Evolutionary conservation across 164 flowering plant genomes (phyloP), one percentile per base, ranked within the genome.

Genomic region (Chimonanthus salicifolius): DNA sequence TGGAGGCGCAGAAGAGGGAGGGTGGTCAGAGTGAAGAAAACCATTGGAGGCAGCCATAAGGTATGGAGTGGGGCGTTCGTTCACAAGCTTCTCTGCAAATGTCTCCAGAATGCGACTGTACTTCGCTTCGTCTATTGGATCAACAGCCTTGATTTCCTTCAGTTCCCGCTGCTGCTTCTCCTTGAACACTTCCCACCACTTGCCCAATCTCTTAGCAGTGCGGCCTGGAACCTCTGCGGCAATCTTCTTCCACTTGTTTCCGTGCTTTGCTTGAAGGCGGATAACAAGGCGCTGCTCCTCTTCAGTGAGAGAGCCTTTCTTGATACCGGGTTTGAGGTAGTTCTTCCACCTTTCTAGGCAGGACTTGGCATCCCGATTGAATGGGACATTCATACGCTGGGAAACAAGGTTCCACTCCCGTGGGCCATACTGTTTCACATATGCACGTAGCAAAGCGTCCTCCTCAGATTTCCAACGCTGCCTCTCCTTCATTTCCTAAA

Each of bases 141-240:
- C 89, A 16, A 79, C 63, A 76, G 80, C 85, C 48, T 69, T 75
- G 45, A 67, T 78, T 69, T 86, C 88, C 76, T 89, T 85, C 20
- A 72, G 68, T 20, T 90, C 89, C 67, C 90, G 83, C 72, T 85
- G 89, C 64, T 91, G 97, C 79, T 89, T 91, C 84, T 91, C 94
- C 78, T 92, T 92, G 75, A 88, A 92, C 64, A 90, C 98, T 76
- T 94, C 98, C 98, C 98, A 94, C 97, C 97, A 92, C 89, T 92
- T 92, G 47, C 98, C 98, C 6, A 94, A 75, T 71, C 98, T 82
- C 82, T 94, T 92, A 4, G 97, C 96, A 10, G 97, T 94, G 8
- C 97, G 83, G 1, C 96, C 96, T 0, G 96, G 97, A 33, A 92
- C 88, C 81, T 92, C 96, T 71, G 96, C 87, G 0, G 96, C 98